phyloP scores from a whole-genome alignment of 139 green algal genomes.

The Volvox reticuliferus region DNA sequence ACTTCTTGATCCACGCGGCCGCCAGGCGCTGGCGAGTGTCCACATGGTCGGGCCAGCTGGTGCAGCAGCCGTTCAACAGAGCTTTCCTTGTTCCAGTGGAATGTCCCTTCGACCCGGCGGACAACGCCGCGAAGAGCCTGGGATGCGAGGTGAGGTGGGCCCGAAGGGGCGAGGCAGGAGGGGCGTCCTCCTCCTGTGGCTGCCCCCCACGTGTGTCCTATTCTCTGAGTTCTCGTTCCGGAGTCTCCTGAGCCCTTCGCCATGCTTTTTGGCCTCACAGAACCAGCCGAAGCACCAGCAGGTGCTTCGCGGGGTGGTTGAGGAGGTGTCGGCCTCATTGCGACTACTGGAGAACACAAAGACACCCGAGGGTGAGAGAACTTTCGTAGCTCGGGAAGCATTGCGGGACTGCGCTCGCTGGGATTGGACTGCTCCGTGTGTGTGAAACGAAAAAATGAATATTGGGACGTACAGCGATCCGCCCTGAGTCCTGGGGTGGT shows the following conservation, averaged over 20 bases:
- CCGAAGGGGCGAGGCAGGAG: neutral
- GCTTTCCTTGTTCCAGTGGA: constrained; percentile 51
- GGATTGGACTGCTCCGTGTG: no score
- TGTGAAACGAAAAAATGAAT: neutral
- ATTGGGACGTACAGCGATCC: no score
- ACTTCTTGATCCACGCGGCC: no score
- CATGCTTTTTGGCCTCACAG: neutral
- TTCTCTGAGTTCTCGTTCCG: neutral
- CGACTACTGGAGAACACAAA: constrained; percentile 14
- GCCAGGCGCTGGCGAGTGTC: constrained; percentile 45
- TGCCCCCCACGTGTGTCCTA: neutral
- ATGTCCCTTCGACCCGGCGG: constrained; percentile 49
- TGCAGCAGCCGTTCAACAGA: constrained; percentile 42
- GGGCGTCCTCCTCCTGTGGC: neutral
- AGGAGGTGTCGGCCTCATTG: constrained; percentile 35
- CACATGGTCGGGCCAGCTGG: constrained; percentile 46
- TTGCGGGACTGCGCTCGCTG: no score
- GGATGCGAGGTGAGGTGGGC: constrained; percentile 33
- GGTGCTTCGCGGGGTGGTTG: neutral
- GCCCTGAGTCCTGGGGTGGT: no score
- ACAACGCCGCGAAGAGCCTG: constrained; percentile 55
- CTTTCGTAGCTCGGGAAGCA: no score
- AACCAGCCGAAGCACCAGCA: constrained; percentile 41
- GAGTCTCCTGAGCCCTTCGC: neutral
- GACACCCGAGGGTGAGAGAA: constrained; percentile 4